phyloP scores from a whole-genome alignment of 1,139 yeast species.

The Candida neerlandica region DNA sequence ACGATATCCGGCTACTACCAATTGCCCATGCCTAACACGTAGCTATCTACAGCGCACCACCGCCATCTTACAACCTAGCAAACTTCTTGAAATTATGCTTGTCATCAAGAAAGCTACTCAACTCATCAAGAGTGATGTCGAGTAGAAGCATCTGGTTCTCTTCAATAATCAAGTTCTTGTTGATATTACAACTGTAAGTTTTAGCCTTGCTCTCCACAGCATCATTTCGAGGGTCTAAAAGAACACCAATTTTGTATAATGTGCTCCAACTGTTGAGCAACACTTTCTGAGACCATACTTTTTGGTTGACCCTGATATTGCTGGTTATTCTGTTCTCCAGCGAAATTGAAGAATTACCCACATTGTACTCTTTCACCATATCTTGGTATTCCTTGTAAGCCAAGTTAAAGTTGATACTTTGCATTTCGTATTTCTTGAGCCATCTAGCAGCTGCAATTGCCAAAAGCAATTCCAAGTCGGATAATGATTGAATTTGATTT shows the following conservation, averaged over 20 bases:
- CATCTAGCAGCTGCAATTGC: constrained; percentile 77
- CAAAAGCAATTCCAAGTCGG: constrained; percentile 69
- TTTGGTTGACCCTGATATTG: constrained; percentile 42
- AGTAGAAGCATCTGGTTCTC: constrained; percentile 52
- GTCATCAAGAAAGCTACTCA: constrained; percentile 35
- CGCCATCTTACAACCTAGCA: constrained; percentile 30
- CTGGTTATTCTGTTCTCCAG: constrained; percentile 34
- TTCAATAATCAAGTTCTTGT: constrained; percentile 36
- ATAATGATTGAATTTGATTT: constrained; percentile 47
- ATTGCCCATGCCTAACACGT: no score
- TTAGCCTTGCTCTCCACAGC: not conserved
- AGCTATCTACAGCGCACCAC: no score
- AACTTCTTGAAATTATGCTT: constrained; percentile 33
- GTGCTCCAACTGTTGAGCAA: constrained; percentile 60
- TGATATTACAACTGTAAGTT: constrained; percentile 22
- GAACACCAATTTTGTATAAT: constrained; percentile 38
- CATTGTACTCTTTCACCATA: constrained; percentile 52
- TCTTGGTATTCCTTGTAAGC: constrained; percentile 75
- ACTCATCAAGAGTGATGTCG: constrained; percentile 49
- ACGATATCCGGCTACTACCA: no score
- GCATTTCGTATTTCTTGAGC: constrained; percentile 58
- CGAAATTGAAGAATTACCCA: constrained; percentile 29
- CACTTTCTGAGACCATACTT: constrained; percentile 50
- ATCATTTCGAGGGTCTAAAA: constrained; percentile 28
- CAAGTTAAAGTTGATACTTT: constrained; percentile 68